A percentile compares a stretch with the other conserved stretches of the same genome.
These are phyloP conservation scores for Mercurialis annua DNA, from an alignment of 345 rosid species.

Conservation along the genomic window DNA sequence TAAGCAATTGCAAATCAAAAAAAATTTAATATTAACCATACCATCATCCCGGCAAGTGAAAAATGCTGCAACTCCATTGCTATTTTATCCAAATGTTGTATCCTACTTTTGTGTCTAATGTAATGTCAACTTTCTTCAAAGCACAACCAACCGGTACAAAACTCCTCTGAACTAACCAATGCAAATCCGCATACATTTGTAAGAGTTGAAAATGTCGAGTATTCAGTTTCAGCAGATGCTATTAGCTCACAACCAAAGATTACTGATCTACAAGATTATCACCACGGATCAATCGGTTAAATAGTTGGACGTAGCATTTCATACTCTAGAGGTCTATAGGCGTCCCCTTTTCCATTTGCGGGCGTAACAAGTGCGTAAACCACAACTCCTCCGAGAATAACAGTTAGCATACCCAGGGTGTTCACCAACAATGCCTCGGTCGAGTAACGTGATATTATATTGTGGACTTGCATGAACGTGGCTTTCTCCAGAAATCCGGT, in stretches of 20 bases:
- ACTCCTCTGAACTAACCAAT: neutral
- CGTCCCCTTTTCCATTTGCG: conserved; percentile 37
- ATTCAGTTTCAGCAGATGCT: neutral
- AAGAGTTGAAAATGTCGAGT: neutral
- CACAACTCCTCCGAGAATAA: conserved; percentile 68
- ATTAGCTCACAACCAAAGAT: neutral
- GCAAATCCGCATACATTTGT: neutral
- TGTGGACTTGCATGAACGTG: conserved; percentile 73
- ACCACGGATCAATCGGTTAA: neutral
- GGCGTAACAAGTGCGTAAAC: conserved; percentile 60
- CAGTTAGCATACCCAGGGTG: conserved; percentile 63
- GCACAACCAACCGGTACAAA: neutral
- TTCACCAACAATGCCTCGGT: conserved; percentile 76
- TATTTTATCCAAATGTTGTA: neutral
- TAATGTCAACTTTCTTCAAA: neutral
- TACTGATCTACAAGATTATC: neutral
- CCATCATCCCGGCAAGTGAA: too few relatives aligned
- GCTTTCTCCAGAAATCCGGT: conserved; percentile 82
- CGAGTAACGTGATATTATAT: conserved; percentile 61
- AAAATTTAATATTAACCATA: too few relatives aligned
- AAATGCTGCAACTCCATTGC: too few relatives aligned
- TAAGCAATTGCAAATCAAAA: too few relatives aligned
- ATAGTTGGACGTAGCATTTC: neutral
- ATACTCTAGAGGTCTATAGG: conserved; percentile 1
- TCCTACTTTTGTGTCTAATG: too few relatives aligned